Evolutionary conservation across 495 filamentous ascomycete genomes (phyloP), one percentile per base, ranked within the genome.

Genomic region (Neurospora discreta): DNA sequence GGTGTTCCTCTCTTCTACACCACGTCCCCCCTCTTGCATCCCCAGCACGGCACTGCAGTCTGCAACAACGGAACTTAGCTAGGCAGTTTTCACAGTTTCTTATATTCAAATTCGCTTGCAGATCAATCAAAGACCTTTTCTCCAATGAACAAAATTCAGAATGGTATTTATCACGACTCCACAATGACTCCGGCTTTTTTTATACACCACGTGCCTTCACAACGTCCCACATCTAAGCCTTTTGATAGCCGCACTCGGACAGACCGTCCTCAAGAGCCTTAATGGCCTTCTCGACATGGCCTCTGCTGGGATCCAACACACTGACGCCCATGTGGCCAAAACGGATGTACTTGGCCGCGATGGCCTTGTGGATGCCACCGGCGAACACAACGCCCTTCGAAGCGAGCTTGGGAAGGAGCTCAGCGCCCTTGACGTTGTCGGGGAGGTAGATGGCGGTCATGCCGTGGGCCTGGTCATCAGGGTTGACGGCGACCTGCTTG

Each of bases 361-460:
- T 87, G 77, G 86, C 85, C 86, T 95, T 98, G 84, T 99, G 95
- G 79, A 99, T 86, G 72, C 95, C 95, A 68, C 92, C 95, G 69
- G 95, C 95, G 77, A 98, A 97, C 70, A 99, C 89, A 8, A 98
- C 93, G 16, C 93, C 94, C 78, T 91, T 95, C 83, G 94, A 94
- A 72, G 94, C 79, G 71, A 99, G 84, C 73, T 89, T 93, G 5
- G 95, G 95, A 65, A 99, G 84, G 15, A 99, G 82, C 70, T 97
- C 92, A 5, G 93, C 85, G 15, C 90, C 89, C 73, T 89, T 87
- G 39, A 99, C 85, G 39, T 85, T 90, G 70, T 97, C 92, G 3
- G 95, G 95, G 68, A 99, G 87, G 81, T 95, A 98, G 73, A 98
- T 94, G 68, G 95, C 94, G 15, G 95, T 98, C 95, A 99, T 99